Evolutionary conservation across 2,329 filamentous ascomycete genomes (phyloP).

Genomic region (Emmonsiellopsis sp.): DNA sequence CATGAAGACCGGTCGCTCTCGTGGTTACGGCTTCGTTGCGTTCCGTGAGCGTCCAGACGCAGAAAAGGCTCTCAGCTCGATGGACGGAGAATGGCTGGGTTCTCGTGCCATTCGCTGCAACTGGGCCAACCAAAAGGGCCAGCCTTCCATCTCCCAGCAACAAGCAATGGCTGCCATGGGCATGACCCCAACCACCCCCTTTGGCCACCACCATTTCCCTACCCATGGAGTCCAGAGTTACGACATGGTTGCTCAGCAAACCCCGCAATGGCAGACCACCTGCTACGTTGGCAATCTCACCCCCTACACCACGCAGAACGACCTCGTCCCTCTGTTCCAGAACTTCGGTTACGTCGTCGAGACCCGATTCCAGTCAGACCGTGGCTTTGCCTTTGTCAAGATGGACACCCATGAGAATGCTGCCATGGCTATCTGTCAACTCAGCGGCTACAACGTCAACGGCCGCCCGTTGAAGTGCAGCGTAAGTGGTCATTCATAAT

Average conservation of each 20-base stretch:
- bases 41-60: constrained; percentile 91
- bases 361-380: constrained; percentile 94
- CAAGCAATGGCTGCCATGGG: constrained; percentile 96
- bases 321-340: constrained; percentile 95
- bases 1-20: constrained; percentile 98
- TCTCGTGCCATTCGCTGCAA: constrained; percentile 98
- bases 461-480: constrained; percentile 96
- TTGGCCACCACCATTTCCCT: constrained; percentile 94
- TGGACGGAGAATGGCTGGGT: constrained; percentile 98
- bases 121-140: constrained; percentile 99
- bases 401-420: constrained; percentile 98
- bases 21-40: constrained; percentile 95
- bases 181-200: constrained; percentile 90
- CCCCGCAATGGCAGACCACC: constrained; percentile 95
- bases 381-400: constrained; percentile 97
- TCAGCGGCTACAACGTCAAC: constrained; percentile 97
- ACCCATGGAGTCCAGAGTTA: constrained; percentile 95
- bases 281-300: constrained; percentile 97
- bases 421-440: constrained; percentile 94
- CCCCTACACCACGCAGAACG: constrained; percentile 92
- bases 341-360: constrained; percentile 98
- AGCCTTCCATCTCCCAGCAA: constrained; percentile 95
- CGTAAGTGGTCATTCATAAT: constrained; percentile 51
- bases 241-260: constrained; percentile 93
- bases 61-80: constrained; percentile 90